These are phyloP conservation scores for Moesziomyces aphidis DNA, from an alignment of 1,284 basidiomycete genomes.

Conservation along the genomic window DNA sequence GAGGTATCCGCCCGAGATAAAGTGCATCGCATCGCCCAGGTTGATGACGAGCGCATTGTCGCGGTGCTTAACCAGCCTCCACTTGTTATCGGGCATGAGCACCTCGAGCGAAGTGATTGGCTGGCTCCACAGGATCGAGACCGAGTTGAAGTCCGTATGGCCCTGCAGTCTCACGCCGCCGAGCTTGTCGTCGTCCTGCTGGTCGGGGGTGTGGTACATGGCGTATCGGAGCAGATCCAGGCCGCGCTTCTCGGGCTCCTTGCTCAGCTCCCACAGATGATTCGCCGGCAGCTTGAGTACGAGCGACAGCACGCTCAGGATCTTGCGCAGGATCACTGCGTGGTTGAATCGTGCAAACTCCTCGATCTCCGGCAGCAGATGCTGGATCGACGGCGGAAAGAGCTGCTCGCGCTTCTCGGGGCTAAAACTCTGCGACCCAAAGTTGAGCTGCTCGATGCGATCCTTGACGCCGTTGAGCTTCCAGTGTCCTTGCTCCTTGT, in stretches of 20 bases:
- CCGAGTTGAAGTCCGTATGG: conserved; percentile 70
- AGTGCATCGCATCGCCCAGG: conserved; percentile 65
- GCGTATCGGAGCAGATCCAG: conserved; percentile 70
- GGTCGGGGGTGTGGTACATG: conserved; percentile 68
- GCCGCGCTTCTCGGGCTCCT: conserved; percentile 68
- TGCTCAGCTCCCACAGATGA: conserved; percentile 69
- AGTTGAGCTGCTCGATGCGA: conserved; percentile 70
- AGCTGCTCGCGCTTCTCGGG: conserved; percentile 33
- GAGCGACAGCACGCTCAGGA: conserved; percentile 69
- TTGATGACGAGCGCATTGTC: conserved; percentile 66
- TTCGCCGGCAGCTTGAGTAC: conserved; percentile 70
- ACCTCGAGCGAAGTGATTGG: conserved; percentile 70
- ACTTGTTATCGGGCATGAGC: conserved; percentile 68
- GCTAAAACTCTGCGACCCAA: conserved; percentile 66
- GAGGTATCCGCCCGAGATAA: conserved; percentile 62
- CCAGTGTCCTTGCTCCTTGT: conserved; percentile 71
- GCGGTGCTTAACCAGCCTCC: conserved; percentile 69
- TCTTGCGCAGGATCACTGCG: conserved; percentile 67
- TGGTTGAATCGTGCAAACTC: conserved; percentile 68
- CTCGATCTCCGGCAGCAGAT: conserved; percentile 67
- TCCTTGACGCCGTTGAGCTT: conserved; percentile 67
- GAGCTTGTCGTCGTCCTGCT: conserved; percentile 64
- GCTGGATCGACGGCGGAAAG: conserved; percentile 57
- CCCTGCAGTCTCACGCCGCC: conserved; percentile 69
- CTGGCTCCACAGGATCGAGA: conserved; percentile 69